phyloP scores from a whole-genome alignment of 768 basidiomycete genomes.

The Suillus clintonianus region DNA sequence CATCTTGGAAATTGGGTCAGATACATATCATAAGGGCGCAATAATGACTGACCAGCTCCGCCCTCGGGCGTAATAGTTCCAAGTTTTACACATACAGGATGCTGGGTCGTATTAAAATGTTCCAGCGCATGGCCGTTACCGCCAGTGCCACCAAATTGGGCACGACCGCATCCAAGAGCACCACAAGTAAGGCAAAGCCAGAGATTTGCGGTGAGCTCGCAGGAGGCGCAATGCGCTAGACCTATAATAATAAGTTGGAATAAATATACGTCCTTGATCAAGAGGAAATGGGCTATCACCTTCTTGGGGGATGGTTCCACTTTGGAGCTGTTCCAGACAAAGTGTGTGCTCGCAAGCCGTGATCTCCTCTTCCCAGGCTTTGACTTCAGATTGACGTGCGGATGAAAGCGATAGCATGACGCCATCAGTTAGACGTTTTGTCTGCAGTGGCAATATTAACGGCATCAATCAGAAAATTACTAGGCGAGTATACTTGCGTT shows the following conservation, averaged over 20 bases:
- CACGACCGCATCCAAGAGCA: slow-evolving; percentile 83
- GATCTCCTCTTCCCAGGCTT: slow-evolving; percentile 98
- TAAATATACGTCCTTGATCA: neutral
- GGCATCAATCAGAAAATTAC: neutral
- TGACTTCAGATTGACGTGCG: slow-evolving; percentile 89
- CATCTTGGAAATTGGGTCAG: slow-evolving; percentile 49
- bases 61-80: slow-evolving; percentile 98
- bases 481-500: slow-evolving; percentile 27
- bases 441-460: slow-evolving; percentile 31
- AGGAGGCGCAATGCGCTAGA: slow-evolving; percentile 77
- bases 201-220: slow-evolving; percentile 87
- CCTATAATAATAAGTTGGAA: slow-evolving; percentile 40
- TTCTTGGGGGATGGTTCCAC: slow-evolving; percentile 26
- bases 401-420: slow-evolving; percentile 85
- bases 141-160: slow-evolving; percentile 76
- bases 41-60: slow-evolving; percentile 62
- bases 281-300: slow-evolving; percentile 12
- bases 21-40: neutral
- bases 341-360: slow-evolving; percentile 80
- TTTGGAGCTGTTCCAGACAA: slow-evolving; percentile 47
- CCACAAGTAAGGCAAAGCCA: slow-evolving; percentile 97
- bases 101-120: slow-evolving; percentile 73
- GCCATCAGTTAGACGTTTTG: slow-evolving; percentile 58
- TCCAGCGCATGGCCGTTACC: slow-evolving; percentile 90
- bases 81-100: slow-evolving; percentile 87